Base-by-base conservation (phyloP, 2,329 filamentous ascomycete species). In the Colletotrichum sp. region DNA sequence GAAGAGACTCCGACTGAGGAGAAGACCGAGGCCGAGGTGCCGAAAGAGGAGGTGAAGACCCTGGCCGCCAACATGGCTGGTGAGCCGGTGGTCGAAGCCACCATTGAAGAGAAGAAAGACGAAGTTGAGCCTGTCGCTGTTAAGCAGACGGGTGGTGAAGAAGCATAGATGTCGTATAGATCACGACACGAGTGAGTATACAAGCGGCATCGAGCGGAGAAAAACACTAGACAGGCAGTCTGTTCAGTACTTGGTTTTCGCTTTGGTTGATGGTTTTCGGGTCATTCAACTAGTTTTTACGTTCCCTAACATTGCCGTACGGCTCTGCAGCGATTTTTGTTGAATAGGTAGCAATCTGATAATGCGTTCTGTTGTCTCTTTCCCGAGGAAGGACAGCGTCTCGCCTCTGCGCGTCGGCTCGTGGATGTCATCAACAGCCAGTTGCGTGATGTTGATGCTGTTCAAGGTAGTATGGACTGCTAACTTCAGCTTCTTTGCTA, bases 51-150 rank as follows among this genome's bases (percentile, higher is more conserved):
- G 36, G 66, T 77, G 24, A 85, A 87, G 80, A 85, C 85, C 1
- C 80, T 87, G 21, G 85, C 81, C 28, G 80, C 83, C 13, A 87
- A 88, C 77, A 85, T 81, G 67, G 87, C 86, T 8, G 87, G 87
- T 4, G 87, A 88, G 80, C 83, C 84, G 36, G 81, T 88, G n/a
- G 77, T 87, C 12, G 82, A 85, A 74, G 83, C 85, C 4, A 81
- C 81, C 28, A 77, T 88, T 15, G 79, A 84, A 68, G 83, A 85
- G 78, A 81, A 82, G 57, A 80, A 83, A 66, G 82, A 81, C 34
- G 82, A 81, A 72, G 78, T 86, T 65, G 81, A 86, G 76, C 84
- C 85, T 15, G 80, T 84, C 39, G 80, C 81, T 28, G 82, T 84
- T 8, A 80, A 84, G 66, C 84, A 86, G 48, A 74, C 65, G 24